Evolutionary conservation across 1,139 yeast species (phyloP).

Genomic region (Pichia kudriavzevii): DNA sequence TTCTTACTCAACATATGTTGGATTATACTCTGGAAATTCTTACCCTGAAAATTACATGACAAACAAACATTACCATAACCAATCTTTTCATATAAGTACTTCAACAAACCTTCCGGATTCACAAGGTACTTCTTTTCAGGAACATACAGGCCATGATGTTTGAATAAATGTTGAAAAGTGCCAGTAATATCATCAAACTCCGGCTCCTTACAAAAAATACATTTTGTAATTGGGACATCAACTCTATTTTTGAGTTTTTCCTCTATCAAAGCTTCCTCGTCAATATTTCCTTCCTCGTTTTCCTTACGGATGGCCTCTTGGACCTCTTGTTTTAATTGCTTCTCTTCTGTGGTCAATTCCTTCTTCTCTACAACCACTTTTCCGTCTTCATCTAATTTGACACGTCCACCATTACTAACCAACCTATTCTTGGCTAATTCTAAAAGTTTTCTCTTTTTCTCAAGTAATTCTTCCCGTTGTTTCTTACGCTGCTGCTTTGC

Average conservation of each 20-base stretch:
- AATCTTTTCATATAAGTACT: constrained; percentile 72
- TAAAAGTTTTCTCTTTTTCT: constrained; percentile 53
- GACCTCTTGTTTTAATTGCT: constrained; percentile 13
- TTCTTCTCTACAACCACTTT: constrained; percentile 16
- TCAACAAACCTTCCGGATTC: constrained; percentile 64
- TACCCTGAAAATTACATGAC: constrained; percentile 78
- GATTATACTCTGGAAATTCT: constrained; percentile 75
- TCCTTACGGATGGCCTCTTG: constrained; percentile 16
- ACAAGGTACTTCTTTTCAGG: constrained; percentile 72
- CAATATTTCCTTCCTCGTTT: constrained; percentile 24
- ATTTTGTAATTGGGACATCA: constrained; percentile 64
- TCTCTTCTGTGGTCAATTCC: constrained; percentile 15
- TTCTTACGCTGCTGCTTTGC: constrained; percentile 59
- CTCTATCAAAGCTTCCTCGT: constrained; percentile 41
- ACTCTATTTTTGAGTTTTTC: constrained; percentile 56
- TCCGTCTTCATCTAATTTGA: constrained; percentile 23
- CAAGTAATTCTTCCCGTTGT: constrained; percentile 57
- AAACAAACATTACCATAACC: constrained; percentile 83
- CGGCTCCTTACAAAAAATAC: constrained; percentile 65
- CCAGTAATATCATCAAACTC: constrained; percentile 41
- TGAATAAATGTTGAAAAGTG: constrained; percentile 70
- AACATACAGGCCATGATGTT: constrained; percentile 71
- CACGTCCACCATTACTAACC: constrained; percentile 32
- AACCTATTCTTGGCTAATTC: constrained; percentile 55
- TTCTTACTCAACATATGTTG: constrained; percentile 83